Conservation (phyloP, 2,329 filamentous ascomycete genomes). For the Botryotinia globosa region DNA sequence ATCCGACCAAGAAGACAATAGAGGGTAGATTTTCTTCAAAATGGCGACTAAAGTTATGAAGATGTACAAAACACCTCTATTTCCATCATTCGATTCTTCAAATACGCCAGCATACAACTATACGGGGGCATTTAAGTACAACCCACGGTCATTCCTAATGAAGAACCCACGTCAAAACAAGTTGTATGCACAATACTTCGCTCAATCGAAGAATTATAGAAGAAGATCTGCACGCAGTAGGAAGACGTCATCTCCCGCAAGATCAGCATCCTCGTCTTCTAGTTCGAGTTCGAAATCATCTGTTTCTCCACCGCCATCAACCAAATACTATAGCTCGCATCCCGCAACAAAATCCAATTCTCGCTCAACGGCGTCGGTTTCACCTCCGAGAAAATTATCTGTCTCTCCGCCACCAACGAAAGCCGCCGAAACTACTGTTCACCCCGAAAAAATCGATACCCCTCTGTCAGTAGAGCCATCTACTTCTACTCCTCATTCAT, state of each 20-base stretch:
- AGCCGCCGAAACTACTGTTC: not conserved
- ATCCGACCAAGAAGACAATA: not conserved
- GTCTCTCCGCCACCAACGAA: not conserved
- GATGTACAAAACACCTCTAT: not conserved
- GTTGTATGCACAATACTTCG: slow-evolving; percentile 10
- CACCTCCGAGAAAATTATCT: not conserved
- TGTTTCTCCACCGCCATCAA: slow-evolving; percentile 1
- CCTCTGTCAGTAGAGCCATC: not conserved
- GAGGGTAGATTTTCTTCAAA: not conserved
- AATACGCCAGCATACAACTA: not conserved
- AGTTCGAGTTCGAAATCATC: slow-evolving; percentile 6
- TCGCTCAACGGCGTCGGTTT: not conserved
- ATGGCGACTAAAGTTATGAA: slow-evolving; percentile 17
- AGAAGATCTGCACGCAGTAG: not conserved
- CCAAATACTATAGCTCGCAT: not conserved
- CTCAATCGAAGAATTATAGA: not conserved
- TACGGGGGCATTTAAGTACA: slow-evolving; percentile 2
- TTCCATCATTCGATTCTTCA: slow-evolving; percentile 2
- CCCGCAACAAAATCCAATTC: not conserved
- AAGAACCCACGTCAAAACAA: slow-evolving; percentile 4
- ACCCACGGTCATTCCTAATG: not conserved
- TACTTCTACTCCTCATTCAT: not conserved
- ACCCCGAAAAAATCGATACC: not conserved
- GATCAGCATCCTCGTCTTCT: slow-evolving; percentile 8
- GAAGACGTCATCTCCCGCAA: slow-evolving; percentile 9